These are phyloP conservation scores for Nemania abortiva DNA, from an alignment of 2,329 filamentous ascomycete genomes.

Conservation along the genomic window DNA sequence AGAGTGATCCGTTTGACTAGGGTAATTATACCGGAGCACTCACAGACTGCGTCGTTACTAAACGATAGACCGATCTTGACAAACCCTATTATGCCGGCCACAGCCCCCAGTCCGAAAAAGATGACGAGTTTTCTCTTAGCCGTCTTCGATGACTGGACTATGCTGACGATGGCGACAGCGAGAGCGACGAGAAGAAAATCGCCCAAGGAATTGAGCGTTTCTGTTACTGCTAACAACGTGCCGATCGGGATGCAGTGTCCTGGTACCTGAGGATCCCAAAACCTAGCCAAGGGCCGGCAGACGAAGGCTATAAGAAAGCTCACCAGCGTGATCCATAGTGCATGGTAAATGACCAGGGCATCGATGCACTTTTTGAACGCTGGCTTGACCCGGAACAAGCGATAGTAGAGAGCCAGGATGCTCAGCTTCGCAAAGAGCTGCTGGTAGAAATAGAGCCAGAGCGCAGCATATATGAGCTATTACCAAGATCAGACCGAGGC, in stretches of 20 bases:
- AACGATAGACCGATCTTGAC: background rate
- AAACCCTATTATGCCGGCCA: background rate
- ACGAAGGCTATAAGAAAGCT: background rate
- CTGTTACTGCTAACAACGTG: background rate
- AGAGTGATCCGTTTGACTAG: too few relatives aligned
- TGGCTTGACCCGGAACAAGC: background rate
- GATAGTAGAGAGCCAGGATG: background rate
- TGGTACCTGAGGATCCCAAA: background rate
- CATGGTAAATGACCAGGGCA: background rate
- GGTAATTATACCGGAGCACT: background rate
- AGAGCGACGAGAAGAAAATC: background rate
- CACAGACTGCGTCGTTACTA: background rate
- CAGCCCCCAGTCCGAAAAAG: background rate
- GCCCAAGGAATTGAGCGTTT: background rate
- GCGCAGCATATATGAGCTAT: background rate
- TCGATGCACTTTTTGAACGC: background rate
- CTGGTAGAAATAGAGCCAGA: background rate
- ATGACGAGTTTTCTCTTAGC: background rate
- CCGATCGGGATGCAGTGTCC: background rate
- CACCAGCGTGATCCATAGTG: background rate
- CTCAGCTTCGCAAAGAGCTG: constrained; percentile 4
- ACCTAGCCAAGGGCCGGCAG: background rate
- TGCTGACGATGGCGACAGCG: background rate
- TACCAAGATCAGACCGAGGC: background rate
- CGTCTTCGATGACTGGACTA: background rate